Conservation (phyloP, 1,284 basidiomycete species). For the Trichosporon coremiiforme region DNA sequence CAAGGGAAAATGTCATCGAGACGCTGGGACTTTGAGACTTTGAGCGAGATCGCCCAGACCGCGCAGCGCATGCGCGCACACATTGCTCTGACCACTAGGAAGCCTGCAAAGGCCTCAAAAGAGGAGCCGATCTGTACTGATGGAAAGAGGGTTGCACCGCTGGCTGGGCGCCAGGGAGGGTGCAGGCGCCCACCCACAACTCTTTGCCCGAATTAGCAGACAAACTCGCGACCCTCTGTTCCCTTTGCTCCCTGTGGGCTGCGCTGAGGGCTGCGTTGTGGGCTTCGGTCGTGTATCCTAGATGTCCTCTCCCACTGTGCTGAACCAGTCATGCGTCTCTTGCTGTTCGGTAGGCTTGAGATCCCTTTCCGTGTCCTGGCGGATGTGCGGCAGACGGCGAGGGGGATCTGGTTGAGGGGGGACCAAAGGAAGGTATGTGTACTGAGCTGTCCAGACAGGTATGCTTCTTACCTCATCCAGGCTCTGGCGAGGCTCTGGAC, state of each 20-base stretch:
- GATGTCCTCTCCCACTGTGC: not conserved
- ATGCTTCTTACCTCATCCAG: constrained; percentile 11
- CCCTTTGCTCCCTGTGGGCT: not conserved
- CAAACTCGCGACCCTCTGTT: not conserved
- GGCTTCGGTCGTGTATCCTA: not conserved
- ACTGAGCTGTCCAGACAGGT: not conserved
- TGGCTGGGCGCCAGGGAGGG: not conserved
- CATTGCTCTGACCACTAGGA: no score
- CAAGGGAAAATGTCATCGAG: not conserved
- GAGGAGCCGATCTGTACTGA: no score
- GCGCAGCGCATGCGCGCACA: no score
- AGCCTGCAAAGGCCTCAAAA: no score
- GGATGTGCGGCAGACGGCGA: not conserved
- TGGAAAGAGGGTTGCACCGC: not conserved
- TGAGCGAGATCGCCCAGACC: not conserved
- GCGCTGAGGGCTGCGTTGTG: no score
- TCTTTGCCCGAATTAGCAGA: constrained; percentile 9
- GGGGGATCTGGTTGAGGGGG: not conserved
- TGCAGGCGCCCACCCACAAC: not conserved
- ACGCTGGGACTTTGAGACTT: no score
- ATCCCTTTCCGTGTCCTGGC: not conserved
- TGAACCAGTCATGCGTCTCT: not conserved
- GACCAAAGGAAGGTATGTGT: not conserved
- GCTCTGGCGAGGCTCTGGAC: not conserved
- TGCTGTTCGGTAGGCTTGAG: not conserved